These are phyloP conservation scores for Ogataea ganodermae DNA, from an alignment of 805 yeast genomes.

Conservation along the genomic window DNA sequence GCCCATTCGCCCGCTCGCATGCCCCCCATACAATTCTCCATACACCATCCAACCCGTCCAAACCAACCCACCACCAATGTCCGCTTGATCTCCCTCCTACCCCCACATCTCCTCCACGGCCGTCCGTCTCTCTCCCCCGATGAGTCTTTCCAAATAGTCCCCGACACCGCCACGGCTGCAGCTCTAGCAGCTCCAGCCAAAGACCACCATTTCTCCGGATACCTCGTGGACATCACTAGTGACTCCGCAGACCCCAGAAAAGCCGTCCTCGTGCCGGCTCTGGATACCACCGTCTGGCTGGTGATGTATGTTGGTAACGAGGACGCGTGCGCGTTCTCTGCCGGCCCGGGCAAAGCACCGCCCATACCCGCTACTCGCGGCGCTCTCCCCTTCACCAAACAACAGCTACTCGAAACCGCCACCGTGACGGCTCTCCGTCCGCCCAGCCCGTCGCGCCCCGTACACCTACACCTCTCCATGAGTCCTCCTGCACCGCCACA, in stretches of 20 bases:
- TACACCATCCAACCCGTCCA: too few species aligned
- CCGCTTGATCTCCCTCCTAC: conserved; percentile 11
- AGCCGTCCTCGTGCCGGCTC: conserved; percentile 7
- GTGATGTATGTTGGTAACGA: conserved; percentile 9
- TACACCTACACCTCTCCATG: too few species aligned
- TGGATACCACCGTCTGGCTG: conserved; percentile 12
- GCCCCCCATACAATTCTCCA: too few species aligned
- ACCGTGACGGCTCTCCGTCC: too few species aligned
- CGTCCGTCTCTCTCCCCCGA: background rate
- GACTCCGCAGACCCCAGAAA: background rate
- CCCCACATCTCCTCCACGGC: background rate
- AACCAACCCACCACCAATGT: too few species aligned
- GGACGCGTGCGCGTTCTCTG: too few species aligned
- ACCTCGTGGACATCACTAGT: conserved; percentile 1
- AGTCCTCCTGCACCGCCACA: conserved; percentile 11
- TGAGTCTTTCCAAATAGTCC: conserved; percentile 8
- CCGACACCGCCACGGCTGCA: conserved; percentile 6
- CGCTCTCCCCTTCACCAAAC: too few species aligned
- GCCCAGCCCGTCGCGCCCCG: too few species aligned
- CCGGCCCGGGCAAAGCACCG: too few species aligned
- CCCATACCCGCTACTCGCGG: too few species aligned
- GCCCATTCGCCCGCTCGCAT: too few species aligned
- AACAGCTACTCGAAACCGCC: background rate
- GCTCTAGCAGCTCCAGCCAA: background rate
- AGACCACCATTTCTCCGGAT: conserved; percentile 9